Evolutionary conservation across 1,284 basidiomycete genomes (phyloP).

Genomic region (Puccinia novopanici): DNA sequence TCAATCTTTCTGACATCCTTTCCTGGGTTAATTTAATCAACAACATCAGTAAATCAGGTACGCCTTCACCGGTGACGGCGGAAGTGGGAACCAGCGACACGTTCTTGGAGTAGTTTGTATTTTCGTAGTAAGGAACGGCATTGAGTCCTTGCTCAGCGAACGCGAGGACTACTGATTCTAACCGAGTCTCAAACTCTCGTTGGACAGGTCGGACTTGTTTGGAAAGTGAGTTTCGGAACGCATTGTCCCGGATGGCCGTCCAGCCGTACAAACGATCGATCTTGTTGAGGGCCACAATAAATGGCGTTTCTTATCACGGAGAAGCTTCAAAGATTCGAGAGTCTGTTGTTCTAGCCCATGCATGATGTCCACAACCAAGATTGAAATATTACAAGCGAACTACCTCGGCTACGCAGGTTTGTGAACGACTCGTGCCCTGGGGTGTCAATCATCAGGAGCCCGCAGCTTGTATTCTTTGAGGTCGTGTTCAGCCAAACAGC

Average conservation of each 20-base stretch:
- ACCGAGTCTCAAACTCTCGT: constrained; percentile 89
- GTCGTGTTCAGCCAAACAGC: constrained; percentile 83
- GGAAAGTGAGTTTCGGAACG: constrained; percentile 87
- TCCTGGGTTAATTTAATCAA: constrained; percentile 96
- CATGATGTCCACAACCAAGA: constrained; percentile 98
- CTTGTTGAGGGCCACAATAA: constrained; percentile 99
- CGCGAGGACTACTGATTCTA: constrained; percentile 80
- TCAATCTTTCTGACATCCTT: constrained; percentile 93
- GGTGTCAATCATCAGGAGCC: constrained; percentile 94
- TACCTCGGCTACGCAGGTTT: constrained; percentile 92
- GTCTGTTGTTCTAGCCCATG: constrained; percentile 98
- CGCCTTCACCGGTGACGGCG: constrained; percentile 94
- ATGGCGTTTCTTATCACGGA: constrained; percentile 93
- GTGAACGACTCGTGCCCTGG: constrained; percentile 99
- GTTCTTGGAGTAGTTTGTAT: constrained; percentile 90
- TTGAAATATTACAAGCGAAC: constrained; percentile 99
- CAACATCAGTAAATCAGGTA: constrained; percentile 99
- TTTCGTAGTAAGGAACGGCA: constrained; percentile 92
- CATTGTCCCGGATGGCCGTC: constrained; percentile 85
- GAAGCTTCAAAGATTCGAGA: constrained; percentile 87
- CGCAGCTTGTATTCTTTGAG: constrained; percentile 89
- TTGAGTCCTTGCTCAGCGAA: constrained; percentile 98
- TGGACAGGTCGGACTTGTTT: constrained; percentile 79
- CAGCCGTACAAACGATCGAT: constrained; percentile 98
- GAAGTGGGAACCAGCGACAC: constrained; percentile 97